A percentile compares a stretch with the other conserved stretches of the same genome.
phyloP scores from a whole-genome alignment of 164 flowering plant species.

The Kingdonia uniflora region DNA sequence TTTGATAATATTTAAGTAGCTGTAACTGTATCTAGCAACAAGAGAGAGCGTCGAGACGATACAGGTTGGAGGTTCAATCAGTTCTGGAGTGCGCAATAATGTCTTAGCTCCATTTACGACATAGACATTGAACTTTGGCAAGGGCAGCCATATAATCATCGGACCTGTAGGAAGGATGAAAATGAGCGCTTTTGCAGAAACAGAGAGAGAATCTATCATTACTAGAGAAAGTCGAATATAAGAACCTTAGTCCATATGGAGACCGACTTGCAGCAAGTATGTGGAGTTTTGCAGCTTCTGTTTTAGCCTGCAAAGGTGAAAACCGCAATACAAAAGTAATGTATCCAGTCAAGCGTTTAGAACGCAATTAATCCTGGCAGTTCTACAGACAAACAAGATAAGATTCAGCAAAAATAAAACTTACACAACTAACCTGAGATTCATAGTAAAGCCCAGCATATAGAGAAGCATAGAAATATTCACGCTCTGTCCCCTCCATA shows the following conservation, averaged over 20 bases:
- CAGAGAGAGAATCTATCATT: too few species aligned
- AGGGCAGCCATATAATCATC: constrained; percentile 89
- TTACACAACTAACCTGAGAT: constrained; percentile 47
- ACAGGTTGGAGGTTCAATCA: too few species aligned
- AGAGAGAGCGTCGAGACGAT: too few species aligned
- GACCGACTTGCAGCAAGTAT: constrained; percentile 54
- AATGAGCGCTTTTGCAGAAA: not conserved
- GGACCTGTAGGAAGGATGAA: constrained; percentile 37
- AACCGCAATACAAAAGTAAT: not conserved
- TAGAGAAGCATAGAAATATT: constrained; percentile 72
- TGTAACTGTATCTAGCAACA: too few species aligned
- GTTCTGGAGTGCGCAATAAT: too few species aligned
- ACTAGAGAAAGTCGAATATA: not conserved
- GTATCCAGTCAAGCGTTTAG: too few species aligned
- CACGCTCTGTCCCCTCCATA: constrained; percentile 34
- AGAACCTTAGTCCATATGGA: constrained; percentile 42
- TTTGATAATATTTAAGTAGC: too few species aligned
- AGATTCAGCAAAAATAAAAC: too few species aligned
- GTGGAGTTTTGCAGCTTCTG: constrained; percentile 47
- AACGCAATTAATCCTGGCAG: too few species aligned
- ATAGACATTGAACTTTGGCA: constrained; percentile 70
- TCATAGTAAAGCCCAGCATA: constrained; percentile 88
- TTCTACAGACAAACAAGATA: too few species aligned
- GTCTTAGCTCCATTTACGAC: constrained; percentile 61
- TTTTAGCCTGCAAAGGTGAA: constrained; percentile 34